These are phyloP conservation scores for Lentinula boryana DNA, from an alignment of 768 basidiomycete genomes.

Conservation along the genomic window DNA sequence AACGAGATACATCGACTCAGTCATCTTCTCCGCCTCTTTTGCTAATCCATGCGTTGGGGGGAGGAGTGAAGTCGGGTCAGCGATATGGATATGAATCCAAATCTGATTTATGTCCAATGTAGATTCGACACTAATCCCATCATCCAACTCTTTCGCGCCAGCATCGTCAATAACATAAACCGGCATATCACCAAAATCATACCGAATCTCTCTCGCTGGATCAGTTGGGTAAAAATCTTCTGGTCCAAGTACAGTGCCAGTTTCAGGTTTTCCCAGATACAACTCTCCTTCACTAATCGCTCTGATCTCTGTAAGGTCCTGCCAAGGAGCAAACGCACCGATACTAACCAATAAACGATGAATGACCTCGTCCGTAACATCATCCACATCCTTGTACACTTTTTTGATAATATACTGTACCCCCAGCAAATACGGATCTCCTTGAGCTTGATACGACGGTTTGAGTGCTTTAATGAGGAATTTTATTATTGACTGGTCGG, in stretches of 20 bases:
- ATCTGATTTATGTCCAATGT: conserved; percentile 5
- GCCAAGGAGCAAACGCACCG: conserved; percentile 79
- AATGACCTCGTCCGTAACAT: conserved; percentile 27
- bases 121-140: conserved; percentile 58
- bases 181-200: conserved; percentile 77
- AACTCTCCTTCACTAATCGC: conserved; percentile 13
- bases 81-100: conserved; percentile 92
- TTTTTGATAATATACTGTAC: conserved; percentile 53
- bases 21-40: conserved; percentile 44
- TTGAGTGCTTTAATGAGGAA: conserved; percentile 55
- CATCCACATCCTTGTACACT: conserved; percentile 32
- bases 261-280: conserved; percentile 11
- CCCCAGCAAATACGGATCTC: conserved; percentile 54
- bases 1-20: conserved; percentile 55
- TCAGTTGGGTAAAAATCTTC: conserved; percentile 64
- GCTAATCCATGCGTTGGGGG: conserved; percentile 65
- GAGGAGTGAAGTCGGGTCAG: conserved; percentile 82
- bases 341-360: conserved; percentile 57
- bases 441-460: conserved; percentile 40
- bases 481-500: conserved; percentile 52
- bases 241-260: conserved; percentile 37
- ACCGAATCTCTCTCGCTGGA: conserved; percentile 62
- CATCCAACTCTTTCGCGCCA: conserved; percentile 83
- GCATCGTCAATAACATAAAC: conserved; percentile 87
- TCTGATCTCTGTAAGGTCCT: conserved; percentile 36